phyloP scores from a whole-genome alignment of 2,329 filamentous ascomycete genomes.

The Ceratocystis lukuohia region DNA sequence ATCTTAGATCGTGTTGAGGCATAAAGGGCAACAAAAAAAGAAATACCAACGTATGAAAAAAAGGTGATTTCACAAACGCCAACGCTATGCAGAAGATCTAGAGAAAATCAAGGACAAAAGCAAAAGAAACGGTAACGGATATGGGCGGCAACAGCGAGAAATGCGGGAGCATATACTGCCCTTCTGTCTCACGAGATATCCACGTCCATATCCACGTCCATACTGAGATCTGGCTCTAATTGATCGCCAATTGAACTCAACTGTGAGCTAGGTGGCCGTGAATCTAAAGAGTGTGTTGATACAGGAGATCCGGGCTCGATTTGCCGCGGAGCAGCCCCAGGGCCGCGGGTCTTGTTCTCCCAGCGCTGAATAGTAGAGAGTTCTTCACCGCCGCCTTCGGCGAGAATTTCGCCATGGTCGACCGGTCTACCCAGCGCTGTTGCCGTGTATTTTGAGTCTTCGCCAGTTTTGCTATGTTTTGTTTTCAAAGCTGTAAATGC shows the following conservation, averaged over 20 bases:
- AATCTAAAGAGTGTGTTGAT: conserved; percentile 23
- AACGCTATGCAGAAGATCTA: conserved; percentile 30
- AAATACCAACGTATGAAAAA: conserved; percentile 3
- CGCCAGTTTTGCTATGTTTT: conserved; percentile 79
- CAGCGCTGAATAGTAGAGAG: conserved; percentile 55
- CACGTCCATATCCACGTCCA: conserved; percentile 34
- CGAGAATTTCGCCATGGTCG: conserved; percentile 57
- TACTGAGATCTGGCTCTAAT: conserved; percentile 30
- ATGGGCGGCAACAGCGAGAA: background rate
- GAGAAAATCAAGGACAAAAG: conserved; percentile 5
- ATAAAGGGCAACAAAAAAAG: background rate
- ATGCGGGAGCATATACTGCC: background rate
- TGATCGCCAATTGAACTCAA: conserved; percentile 43
- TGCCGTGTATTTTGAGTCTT: conserved; percentile 73
- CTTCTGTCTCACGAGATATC: background rate
- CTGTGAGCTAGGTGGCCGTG: conserved; percentile 40
- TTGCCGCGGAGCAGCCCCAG: conserved; percentile 19
- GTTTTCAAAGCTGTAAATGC: conserved; percentile 57
- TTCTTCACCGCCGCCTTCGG: conserved; percentile 56
- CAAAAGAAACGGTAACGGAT: background rate
- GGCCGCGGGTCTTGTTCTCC: conserved; percentile 33
- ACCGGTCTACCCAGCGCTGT: conserved; percentile 65
- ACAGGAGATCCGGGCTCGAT: background rate
- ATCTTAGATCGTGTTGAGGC: background rate
- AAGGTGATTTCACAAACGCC: conserved; percentile 27